Evolutionary conservation across 305 asterid species (phyloP).

Genomic region (Fraxinus floribunda): DNA sequence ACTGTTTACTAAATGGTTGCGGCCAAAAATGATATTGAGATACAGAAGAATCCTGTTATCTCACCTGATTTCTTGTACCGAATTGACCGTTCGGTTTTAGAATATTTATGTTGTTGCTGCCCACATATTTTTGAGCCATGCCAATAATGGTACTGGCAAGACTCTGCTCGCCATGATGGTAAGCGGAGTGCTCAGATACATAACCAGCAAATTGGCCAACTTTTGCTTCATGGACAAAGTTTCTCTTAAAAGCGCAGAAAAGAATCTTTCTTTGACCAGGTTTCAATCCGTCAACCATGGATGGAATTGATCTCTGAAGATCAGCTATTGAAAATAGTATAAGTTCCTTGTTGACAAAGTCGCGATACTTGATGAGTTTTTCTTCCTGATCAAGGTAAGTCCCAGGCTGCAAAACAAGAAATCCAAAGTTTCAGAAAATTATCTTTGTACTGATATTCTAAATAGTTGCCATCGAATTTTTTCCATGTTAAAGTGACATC

Average conservation of each 20-base stretch:
- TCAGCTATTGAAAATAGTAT: slow-evolving; percentile 90
- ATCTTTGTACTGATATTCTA: not conserved
- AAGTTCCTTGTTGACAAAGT: slow-evolving; percentile 91
- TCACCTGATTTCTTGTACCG: slow-evolving; percentile 85
- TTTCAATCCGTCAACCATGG: slow-evolving; percentile 96
- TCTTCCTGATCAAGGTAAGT: slow-evolving; percentile 77
- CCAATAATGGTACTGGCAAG: slow-evolving; percentile 88
- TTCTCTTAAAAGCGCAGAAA: slow-evolving; percentile 86
- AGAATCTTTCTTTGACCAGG: slow-evolving; percentile 97
- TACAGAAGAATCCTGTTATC: not conserved
- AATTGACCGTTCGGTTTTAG: slow-evolving; percentile 87
- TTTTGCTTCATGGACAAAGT: slow-evolving; percentile 76
- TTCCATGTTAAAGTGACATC: not conserved
- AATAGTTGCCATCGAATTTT: not conserved
- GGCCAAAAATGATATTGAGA: not conserved
- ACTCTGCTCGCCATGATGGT: slow-evolving; percentile 96
- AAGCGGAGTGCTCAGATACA: slow-evolving; percentile 95
- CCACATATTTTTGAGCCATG: slow-evolving; percentile 86
- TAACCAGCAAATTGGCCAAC: slow-evolving; percentile 91
- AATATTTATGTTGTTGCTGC: slow-evolving; percentile 92
- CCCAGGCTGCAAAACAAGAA: slow-evolving; percentile 69
- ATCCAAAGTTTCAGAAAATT: not conserved
- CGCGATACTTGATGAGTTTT: slow-evolving; percentile 67
- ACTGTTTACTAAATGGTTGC: not conserved
- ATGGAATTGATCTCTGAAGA: slow-evolving; percentile 94